A percentile compares a stretch with the other conserved stretches of the same genome.
Evolutionary conservation across 2,329 filamentous ascomycete genomes (phyloP).

Genomic region (Phialocephala sp.): DNA sequence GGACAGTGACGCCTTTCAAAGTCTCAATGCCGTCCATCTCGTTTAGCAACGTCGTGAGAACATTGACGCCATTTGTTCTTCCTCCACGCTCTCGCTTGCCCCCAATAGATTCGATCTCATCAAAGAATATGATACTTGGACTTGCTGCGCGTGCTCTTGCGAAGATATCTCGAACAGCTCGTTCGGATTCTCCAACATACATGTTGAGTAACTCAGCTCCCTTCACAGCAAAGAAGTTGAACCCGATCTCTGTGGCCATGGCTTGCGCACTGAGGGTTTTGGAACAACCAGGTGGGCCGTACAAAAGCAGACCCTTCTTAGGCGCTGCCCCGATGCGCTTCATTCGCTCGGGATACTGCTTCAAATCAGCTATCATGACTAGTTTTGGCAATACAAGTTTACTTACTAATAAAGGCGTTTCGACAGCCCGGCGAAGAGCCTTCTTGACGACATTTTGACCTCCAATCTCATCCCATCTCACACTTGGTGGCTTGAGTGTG

Average conservation of each 20-base stretch:
- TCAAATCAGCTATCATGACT: constrained; percentile 21
- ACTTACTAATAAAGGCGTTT: constrained; percentile 40
- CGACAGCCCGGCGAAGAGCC: constrained; percentile 54
- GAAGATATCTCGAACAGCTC: constrained; percentile 84
- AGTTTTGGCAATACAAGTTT: neutral
- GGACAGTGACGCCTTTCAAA: constrained; percentile 80
- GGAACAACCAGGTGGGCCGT: constrained; percentile 91
- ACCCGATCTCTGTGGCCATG: constrained; percentile 84
- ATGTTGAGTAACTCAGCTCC: constrained; percentile 93
- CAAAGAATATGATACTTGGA: constrained; percentile 95
- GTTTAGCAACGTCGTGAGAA: constrained; percentile 86
- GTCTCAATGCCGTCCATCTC: constrained; percentile 96
- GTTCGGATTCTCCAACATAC: constrained; percentile 96
- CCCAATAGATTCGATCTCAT: constrained; percentile 89
- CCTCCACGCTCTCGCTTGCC: constrained; percentile 53
- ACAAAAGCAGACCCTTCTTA: constrained; percentile 84
- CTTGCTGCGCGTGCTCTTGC: constrained; percentile 82
- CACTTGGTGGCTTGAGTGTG: constrained; percentile 84
- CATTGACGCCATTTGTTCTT: constrained; percentile 68
- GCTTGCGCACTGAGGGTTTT: constrained; percentile 94
- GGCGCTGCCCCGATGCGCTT: constrained; percentile 58
- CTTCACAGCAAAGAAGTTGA: constrained; percentile 95
- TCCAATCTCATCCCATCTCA: constrained; percentile 87
- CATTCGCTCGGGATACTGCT: constrained; percentile 56
- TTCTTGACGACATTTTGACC: constrained; percentile 80